Evolutionary conservation across 805 yeast species (phyloP).

Genomic region (Metschnikowia anglica): DNA sequence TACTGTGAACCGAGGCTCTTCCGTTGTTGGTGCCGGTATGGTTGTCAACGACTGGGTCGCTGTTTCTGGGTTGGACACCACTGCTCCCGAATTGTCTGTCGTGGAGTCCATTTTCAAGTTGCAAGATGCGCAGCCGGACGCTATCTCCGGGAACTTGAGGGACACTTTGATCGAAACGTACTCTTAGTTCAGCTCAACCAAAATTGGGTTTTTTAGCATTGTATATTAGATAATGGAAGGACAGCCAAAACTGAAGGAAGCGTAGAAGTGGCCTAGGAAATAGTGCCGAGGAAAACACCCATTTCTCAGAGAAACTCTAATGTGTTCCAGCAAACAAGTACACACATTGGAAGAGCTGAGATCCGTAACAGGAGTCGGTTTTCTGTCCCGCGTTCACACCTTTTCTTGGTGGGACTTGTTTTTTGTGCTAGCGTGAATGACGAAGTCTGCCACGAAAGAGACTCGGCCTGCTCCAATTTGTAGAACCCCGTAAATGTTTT

Average conservation of each 20-base stretch:
- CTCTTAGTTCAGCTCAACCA: constrained; percentile 43
- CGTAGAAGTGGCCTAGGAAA: too few species aligned
- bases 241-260: constrained; percentile 1
- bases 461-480: too few species aligned
- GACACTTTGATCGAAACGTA: constrained; percentile 92
- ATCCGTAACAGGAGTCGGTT: too few species aligned
- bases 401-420: too few species aligned
- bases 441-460: too few species aligned
- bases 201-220: constrained; percentile 10
- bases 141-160: constrained; percentile 80
- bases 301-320: too few species aligned
- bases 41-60: constrained; percentile 98
- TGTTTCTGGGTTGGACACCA: constrained; percentile 94
- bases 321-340: too few species aligned
- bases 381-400: too few species aligned
- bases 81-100: constrained; percentile 97
- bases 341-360: too few species aligned
- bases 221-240: constrained; percentile 17
- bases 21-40: constrained; percentile 98
- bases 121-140: constrained; percentile 87
- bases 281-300: too few species aligned
- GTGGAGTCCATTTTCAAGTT: constrained; percentile 93
- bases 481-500: too few species aligned
- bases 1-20: constrained; percentile 95
- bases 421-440: too few species aligned